Base-by-base conservation (phyloP, 352 stramenopile species). In the Elongisporangium anandrum region DNA sequence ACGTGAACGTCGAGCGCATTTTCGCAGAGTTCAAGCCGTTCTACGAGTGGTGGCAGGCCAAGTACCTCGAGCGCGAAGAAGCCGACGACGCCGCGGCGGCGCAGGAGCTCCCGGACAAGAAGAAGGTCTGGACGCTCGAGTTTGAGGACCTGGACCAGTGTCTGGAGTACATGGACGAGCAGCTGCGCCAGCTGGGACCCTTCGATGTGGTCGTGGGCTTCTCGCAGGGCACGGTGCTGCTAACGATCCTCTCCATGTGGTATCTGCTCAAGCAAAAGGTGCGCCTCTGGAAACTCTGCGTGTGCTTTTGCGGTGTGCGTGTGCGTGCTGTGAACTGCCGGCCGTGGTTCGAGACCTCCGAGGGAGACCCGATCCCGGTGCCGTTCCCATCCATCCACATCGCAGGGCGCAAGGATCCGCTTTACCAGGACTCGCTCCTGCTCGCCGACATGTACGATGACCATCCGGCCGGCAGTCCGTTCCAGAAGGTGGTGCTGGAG, bases 331-430 rank as follows among this genome's bases (percentile, higher is more conserved):
- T 67, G 5, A 62, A 62, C 12, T 54, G 62, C 19, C 72, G 72
- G 12, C 59, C 54, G 10, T 41, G 29, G 29, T 83, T 85, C 24
- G 77, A 82, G 59, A 76, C 65, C 13, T 55, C 68, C 26, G 66
- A 77, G 8, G 74, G 75, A 23, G 47, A 72, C 24, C 60, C 54
- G 24, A 76, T 80, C 15, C n/a, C 68, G 7, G 58, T 87, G 38
- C 75, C 75, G 12, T 57, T 87, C 26, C 75, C 77, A 23, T 86
- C 80, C 17, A 87, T 90, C 41, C 80, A 90, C 56, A 59, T 90
- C 15, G 56, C 69, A 1, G 80, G 80, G 21, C 50, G 77, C 57
- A 78, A 81, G 48, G 80, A 90, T 41, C 61, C 54, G 51, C 45
- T 82, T 38, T 82, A 81, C 66, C 19, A 74, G 48, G 62, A 79